These are phyloP conservation scores for Dorcoceras hygrometricum DNA, from an alignment of 257 asterid genomes.

Conservation along the genomic window DNA sequence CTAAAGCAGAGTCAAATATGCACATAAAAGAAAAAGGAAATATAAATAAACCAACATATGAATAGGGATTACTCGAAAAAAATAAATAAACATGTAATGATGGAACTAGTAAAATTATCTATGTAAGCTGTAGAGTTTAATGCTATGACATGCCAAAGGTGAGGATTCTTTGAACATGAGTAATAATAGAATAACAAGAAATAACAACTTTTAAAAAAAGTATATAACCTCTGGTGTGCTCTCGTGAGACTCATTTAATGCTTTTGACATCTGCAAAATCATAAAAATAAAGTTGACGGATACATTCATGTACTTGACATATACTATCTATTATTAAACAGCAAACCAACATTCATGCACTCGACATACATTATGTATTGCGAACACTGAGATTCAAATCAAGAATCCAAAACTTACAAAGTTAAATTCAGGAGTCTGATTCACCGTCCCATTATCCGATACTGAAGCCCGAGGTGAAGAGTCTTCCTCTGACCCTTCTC, in stretches of 20 bases:
- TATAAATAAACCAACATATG: background rate
- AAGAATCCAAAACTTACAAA: conserved; percentile 26
- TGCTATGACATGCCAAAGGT: background rate
- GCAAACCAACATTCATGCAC: background rate
- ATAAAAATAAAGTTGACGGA: conserved; percentile 12
- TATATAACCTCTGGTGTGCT: conserved; percentile 61
- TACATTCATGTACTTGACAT: background rate
- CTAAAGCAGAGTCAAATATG: background rate
- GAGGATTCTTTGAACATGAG: background rate
- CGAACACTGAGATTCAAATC: background rate
- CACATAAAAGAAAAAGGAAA: background rate
- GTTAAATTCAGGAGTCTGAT: conserved; percentile 41
- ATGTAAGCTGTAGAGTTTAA: background rate
- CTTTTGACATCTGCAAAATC: conserved; percentile 46
- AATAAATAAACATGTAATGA: background rate
- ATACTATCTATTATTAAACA: background rate
- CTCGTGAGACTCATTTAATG: conserved; percentile 57
- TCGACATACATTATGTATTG: background rate
- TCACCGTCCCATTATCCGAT: conserved; percentile 46
- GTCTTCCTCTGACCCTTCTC: conserved; percentile 74
- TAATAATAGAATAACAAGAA: background rate
- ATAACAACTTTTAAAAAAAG: background rate
- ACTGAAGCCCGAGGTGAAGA: conserved; percentile 56
- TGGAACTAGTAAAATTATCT: background rate
- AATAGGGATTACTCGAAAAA: background rate